Base-by-base conservation (phyloP, 2,329 filamentous ascomycete species). In the Calonectria leucothoes region DNA sequence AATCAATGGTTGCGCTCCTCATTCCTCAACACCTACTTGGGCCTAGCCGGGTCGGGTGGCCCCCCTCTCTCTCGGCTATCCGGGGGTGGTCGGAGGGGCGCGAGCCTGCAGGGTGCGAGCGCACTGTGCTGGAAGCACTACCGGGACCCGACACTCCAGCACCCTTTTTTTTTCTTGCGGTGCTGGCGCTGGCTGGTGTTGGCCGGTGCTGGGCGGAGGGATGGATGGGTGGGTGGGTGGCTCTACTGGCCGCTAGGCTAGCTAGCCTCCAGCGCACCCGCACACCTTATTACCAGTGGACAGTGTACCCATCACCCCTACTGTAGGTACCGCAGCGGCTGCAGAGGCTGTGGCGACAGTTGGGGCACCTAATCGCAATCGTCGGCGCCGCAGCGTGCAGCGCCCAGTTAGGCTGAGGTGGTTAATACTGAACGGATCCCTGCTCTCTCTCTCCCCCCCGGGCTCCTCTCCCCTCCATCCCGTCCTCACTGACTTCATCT, bases 401-500 rank as follows among this genome's bases (percentile, higher is more conserved):
- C 66, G 45, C 66, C 61, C 69, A 67, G 51, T 57, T 23, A 64
- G 68, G 68, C 68, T 70, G 55, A 71, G 49, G 45, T 63, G 64
- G 33, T 51, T 48, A 67, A 31, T 65, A 57, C 42, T 69, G 63
- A 71, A 65, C 31, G 27, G 55, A 71, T 69, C 72, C 42, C 59
- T 59, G 67, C 39, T 57, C 55, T 35, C n/a, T n/a, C n/a, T n/a
- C n/a, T 17, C 49, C 23, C 25, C 29, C 48, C 59, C 17, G n/a
- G 57, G 61, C 42, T 59, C 63, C 35, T 64, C 61, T 31, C 49
- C 33, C 55, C 59, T 33, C 10, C 37, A 59, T 55, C 49, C 49
- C 48, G 37, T 52, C 45, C 27, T 63, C 61, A 72, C 72, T 76
- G 72, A 74, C 74, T 74, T 76, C 72, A 76, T 75, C 68, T 70